Evolutionary conservation across 495 filamentous ascomycete species (phyloP), one percentile per base, ranked within the genome.

Genomic region (Xylaria grammica): DNA sequence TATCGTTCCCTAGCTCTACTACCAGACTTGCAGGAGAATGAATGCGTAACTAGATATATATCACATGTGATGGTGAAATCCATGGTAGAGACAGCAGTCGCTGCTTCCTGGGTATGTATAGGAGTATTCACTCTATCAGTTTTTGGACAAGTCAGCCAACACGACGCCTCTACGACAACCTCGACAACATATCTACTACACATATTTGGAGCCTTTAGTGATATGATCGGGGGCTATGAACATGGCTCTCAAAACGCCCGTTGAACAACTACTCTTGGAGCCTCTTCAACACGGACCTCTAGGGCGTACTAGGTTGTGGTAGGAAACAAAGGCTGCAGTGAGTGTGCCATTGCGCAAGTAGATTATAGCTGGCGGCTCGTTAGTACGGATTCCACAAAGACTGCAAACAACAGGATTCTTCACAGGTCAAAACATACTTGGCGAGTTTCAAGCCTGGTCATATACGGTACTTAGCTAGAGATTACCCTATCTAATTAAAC

Each of bases 141-240:
- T 65, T 38, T 58, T 72, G 29, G 66, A 70, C 57, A 60, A 68
- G 1, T 62, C 68, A 52, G 67, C 74, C 29, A 70, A 69, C 3
- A 74, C 70, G 11, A 69, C n/a, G 69, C 8, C 29, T 69, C 2
- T 69, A 65, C 40, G 70, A 73, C 45, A 59, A 71, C 32, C 46
- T 70, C 27, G 62, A 68, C 42, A 56, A 65, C 29, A 56, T 60
- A 40, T 67, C 67, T 13, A 60, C 52, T 4, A 38, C 61, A 10
- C 58, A 62, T 7, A 67, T 69, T 17, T 72, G 71, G 66, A 49
- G 67, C 15, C 65, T 74, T 15, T 73, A 69, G 70, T 74, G 67
- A 69, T 60, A 53, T 38, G 74, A 74, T 40, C 65, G 60, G 45
- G 62, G 65, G 64, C 51, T 73, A 30, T 72, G 68, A 64, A 67